These are phyloP conservation scores for Candida pini DNA, from an alignment of 805 yeast genomes.

Conservation along the genomic window DNA sequence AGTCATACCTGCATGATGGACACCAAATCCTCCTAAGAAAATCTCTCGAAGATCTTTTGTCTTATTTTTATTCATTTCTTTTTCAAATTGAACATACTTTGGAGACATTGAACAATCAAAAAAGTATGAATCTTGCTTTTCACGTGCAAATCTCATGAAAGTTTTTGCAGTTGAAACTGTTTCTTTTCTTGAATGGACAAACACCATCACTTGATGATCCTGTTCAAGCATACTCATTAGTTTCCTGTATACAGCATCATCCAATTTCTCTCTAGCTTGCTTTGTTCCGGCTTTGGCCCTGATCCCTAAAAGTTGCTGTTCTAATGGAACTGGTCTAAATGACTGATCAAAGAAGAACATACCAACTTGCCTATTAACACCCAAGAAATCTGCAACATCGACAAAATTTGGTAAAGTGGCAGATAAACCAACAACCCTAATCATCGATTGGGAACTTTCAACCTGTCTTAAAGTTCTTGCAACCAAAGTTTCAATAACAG, in stretches of 20 bases:
- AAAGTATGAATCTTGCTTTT: conserved; percentile 46
- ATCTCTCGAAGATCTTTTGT: conserved; percentile 78
- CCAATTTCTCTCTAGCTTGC: conserved; percentile 67
- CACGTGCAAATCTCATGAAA: conserved; percentile 63
- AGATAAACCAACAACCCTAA: conserved; percentile 87
- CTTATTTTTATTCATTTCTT: conserved; percentile 67
- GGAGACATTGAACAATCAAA: conserved; percentile 53
- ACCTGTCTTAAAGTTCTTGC: conserved; percentile 94
- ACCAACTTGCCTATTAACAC: conserved; percentile 85
- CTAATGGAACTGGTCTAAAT: conserved; percentile 89
- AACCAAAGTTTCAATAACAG: conserved; percentile 91
- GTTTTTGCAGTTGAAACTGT: conserved; percentile 78
- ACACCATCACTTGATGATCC: conserved; percentile 92
- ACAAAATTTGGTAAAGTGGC: conserved; percentile 89
- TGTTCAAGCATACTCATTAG: conserved; percentile 56
- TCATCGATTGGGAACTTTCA: conserved; percentile 89
- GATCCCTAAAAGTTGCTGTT: conserved; percentile 84
- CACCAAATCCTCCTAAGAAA: conserved; percentile 78
- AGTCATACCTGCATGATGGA: conserved; percentile 97
- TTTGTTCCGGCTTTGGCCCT: conserved; percentile 77
- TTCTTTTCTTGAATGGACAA: conserved; percentile 93
- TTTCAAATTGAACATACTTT: conserved; percentile 38
- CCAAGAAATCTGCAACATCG: conserved; percentile 92
- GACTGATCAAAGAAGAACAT: conserved; percentile 92
- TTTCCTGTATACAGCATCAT: conserved; percentile 70